Evolutionary conservation across 2,329 filamentous ascomycete species (phyloP).

Genomic region (Hypoxylon sp.): DNA sequence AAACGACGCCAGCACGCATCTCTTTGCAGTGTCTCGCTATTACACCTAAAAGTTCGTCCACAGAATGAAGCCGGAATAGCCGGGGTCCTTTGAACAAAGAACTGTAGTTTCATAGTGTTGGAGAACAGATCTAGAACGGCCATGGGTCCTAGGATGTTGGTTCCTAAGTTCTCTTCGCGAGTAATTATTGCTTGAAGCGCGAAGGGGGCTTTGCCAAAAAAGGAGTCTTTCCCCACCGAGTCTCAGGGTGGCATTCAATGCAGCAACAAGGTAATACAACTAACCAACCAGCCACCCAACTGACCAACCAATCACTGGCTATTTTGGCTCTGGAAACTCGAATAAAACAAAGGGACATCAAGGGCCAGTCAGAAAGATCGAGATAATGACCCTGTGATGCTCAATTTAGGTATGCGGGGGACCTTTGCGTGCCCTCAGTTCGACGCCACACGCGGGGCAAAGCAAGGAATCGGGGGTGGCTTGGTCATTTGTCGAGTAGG

Average conservation of each 20-base stretch:
- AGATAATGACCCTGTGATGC: not conserved
- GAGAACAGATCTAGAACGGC: slow-evolving; percentile 8
- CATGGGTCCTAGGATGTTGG: slow-evolving; percentile 7
- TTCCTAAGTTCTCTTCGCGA: not conserved
- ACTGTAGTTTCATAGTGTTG: slow-evolving; percentile 5
- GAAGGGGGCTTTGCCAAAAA: not conserved
- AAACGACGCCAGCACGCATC: slow-evolving; percentile 1
- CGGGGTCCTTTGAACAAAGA: slow-evolving; percentile 5
- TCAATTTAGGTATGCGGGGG: not conserved
- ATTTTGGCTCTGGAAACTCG: not conserved
- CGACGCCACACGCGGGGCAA: not conserved
- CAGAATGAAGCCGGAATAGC: slow-evolving; percentile 7
- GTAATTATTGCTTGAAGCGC: not conserved
- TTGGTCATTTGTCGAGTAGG: not conserved
- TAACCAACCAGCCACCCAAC: not conserved
- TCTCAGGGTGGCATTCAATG: not conserved
- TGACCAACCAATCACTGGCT: not conserved
- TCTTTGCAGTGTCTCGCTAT: slow-evolving; percentile 1
- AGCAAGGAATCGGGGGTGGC: not conserved
- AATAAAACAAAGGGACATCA: not conserved
- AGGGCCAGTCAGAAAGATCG: not conserved
- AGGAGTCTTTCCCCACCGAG: not conserved
- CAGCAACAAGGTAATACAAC: not conserved
- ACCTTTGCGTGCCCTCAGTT: not conserved
- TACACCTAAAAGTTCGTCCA: not conserved